Percentiles rank a stretch among this genome's conserved stretches.
phyloP scores from a whole-genome alignment of 2,329 filamentous ascomycete species.

The Zopfia rhizophila region DNA sequence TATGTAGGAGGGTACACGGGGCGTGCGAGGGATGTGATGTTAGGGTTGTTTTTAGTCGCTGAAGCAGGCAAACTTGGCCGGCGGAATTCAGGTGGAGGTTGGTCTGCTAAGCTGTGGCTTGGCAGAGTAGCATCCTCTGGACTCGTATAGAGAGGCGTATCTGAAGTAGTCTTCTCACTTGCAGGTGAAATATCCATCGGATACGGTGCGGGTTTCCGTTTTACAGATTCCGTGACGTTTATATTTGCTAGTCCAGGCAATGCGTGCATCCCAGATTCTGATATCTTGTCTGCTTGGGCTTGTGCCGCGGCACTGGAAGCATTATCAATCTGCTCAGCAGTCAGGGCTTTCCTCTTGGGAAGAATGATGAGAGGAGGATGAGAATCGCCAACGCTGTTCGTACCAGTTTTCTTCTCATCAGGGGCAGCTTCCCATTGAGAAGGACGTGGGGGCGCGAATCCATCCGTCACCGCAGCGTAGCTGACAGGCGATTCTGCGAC shows the following conservation, averaged over 20 bases:
- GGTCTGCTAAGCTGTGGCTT: slow-evolving; percentile 9
- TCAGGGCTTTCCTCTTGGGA: slow-evolving; percentile 58
- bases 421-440: slow-evolving; percentile 34
- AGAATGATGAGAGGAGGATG: slow-evolving; percentile 50
- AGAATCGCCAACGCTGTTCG: slow-evolving; percentile 38
- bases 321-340: slow-evolving; percentile 54
- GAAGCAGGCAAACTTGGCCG: slow-evolving; percentile 45
- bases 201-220: slow-evolving; percentile 30
- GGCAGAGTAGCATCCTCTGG: slow-evolving; percentile 26
- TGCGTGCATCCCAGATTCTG: slow-evolving; percentile 32
- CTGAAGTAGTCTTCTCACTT: slow-evolving; percentile 27
- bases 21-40: slow-evolving; percentile 50
- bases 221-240: slow-evolving; percentile 20
- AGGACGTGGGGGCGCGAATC: slow-evolving; percentile 45
- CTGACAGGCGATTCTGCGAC: slow-evolving; percentile 52
- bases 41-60: slow-evolving; percentile 40
- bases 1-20: slow-evolving; percentile 44
- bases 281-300: slow-evolving; percentile 14
- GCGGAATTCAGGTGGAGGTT: slow-evolving; percentile 31
- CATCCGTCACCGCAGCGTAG: slow-evolving; percentile 53
- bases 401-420: slow-evolving; percentile 52
- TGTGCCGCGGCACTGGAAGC: slow-evolving; percentile 37
- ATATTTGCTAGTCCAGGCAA: slow-evolving; percentile 33
- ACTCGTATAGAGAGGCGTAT: not conserved
- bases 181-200: slow-evolving; percentile 13